phyloP scores from a whole-genome alignment of 2,329 filamentous ascomycete genomes.

The Gliomastix tumulicola region DNA sequence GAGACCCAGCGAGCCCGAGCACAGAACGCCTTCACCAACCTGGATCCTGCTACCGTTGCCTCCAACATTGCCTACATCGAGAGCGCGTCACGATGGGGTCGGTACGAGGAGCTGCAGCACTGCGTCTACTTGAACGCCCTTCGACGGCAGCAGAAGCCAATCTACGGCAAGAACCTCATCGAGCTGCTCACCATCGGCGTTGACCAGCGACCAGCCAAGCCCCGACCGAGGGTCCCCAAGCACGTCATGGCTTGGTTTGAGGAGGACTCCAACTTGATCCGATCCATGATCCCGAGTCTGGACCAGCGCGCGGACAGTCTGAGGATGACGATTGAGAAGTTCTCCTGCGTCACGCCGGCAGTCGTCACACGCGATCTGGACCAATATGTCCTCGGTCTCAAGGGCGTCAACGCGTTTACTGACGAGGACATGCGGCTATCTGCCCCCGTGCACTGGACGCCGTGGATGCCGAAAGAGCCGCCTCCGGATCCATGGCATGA shows the following conservation, averaged over 20 bases:
- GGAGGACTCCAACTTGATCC: constrained; percentile 57
- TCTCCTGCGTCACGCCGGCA: constrained; percentile 85
- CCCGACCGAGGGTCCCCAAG: constrained; percentile 52
- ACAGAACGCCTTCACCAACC: constrained; percentile 43
- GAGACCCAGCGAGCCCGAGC: constrained; percentile 61
- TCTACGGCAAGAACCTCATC: constrained; percentile 78
- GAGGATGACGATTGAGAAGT: constrained; percentile 74
- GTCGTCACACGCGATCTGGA: constrained; percentile 76
- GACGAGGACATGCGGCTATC: constrained; percentile 51
- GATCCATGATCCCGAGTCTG: constrained; percentile 65
- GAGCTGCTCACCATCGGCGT: constrained; percentile 62
- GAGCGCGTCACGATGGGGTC: constrained; percentile 59
- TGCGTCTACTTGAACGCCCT: constrained; percentile 75
- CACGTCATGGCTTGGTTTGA: constrained; percentile 70
- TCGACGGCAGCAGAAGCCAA: constrained; percentile 70
- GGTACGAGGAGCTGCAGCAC: constrained; percentile 73
- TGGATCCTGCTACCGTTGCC: constrained; percentile 61
- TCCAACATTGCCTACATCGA: constrained; percentile 69
- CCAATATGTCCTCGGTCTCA: constrained; percentile 56
- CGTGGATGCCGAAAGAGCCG: constrained; percentile 47
- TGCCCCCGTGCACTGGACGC: constrained; percentile 46
- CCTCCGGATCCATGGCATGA: constrained; percentile 83
- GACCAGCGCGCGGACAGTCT: constrained; percentile 65
- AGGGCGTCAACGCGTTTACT: constrained; percentile 49
- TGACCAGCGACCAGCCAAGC: constrained; percentile 50